Conservation (phyloP, 2,329 filamentous ascomycete genomes). For the Coniochaeta ligniaria region DNA sequence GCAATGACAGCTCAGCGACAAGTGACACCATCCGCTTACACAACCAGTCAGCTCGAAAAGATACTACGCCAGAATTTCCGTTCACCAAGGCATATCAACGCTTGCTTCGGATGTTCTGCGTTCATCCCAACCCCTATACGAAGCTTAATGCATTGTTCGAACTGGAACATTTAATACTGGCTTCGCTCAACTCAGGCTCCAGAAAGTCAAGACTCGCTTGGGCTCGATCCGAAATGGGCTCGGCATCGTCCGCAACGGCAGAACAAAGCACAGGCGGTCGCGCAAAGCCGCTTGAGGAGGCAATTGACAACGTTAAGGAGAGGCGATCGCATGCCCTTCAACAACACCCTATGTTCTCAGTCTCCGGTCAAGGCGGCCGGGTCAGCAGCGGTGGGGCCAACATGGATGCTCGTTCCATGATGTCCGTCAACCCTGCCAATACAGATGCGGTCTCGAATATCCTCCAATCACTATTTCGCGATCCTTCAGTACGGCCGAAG, state of each 20-base stretch:
- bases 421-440: slow-evolving; percentile 42
- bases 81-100: slow-evolving; percentile 75
- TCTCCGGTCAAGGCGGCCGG: slow-evolving; percentile 17
- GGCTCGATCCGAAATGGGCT: slow-evolving; percentile 18
- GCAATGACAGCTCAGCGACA: slow-evolving; percentile 32
- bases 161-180: slow-evolving; percentile 73
- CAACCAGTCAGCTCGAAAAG: slow-evolving; percentile 20
- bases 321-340: slow-evolving; percentile 53
- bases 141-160: slow-evolving; percentile 82
- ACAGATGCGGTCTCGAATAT: slow-evolving; percentile 61
- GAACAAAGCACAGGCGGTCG: slow-evolving; percentile 14
- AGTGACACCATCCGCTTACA: slow-evolving; percentile 29
- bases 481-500: slow-evolving; percentile 64
- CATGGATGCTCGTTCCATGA: slow-evolving; percentile 39
- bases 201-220: slow-evolving; percentile 28
- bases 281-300: slow-evolving; percentile 51
- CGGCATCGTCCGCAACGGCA: slow-evolving; percentile 14
- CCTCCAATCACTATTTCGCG: slow-evolving; percentile 60
- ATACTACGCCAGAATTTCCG: slow-evolving; percentile 54
- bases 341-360: slow-evolving; percentile 20
- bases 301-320: slow-evolving; percentile 64
- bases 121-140: slow-evolving; percentile 77
- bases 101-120: slow-evolving; percentile 78
- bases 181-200: slow-evolving; percentile 57
- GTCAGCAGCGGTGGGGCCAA: slow-evolving; percentile 26